A percentile compares a stretch with the other conserved stretches of the same genome.
Conservation (phyloP, 148 eudicot genomes). For the Cornus kousa region DNA sequence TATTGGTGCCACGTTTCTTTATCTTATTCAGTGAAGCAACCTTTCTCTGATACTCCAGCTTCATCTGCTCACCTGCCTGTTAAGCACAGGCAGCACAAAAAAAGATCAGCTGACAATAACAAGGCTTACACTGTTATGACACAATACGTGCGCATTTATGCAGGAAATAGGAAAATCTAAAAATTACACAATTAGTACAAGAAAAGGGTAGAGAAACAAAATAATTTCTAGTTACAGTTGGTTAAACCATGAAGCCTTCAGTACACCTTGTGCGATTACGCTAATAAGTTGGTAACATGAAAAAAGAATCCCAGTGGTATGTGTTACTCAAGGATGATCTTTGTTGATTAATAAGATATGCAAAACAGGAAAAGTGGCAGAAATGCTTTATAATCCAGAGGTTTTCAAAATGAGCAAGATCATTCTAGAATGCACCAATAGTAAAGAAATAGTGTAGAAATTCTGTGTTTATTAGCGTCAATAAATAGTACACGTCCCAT, state of each 20-base stretch:
- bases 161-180: neutral
- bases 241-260: conserved; percentile 4
- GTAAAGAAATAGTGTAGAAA: neutral
- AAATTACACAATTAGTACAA: neutral
- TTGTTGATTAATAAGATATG: neutral
- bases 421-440: neutral
- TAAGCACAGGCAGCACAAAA: conserved; percentile 17
- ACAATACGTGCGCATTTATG: neutral
- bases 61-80: conserved; percentile 95
- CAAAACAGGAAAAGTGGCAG: neutral
- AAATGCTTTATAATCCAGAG: neutral
- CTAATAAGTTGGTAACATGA: conserved; percentile 2
- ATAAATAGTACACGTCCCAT: no score
- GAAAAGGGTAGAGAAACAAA: neutral
- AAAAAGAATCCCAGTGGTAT: neutral
- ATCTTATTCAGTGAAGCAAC: conserved; percentile 78
- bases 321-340: neutral
- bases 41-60: conserved; percentile 84
- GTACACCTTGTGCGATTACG: neutral
- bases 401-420: neutral
- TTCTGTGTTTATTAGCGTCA: no score
- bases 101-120: neutral
- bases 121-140: neutral
- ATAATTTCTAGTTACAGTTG: neutral
- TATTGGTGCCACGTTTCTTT: conserved; percentile 61